These are phyloP conservation scores for Globisporangium camurandrum DNA, from an alignment of 352 stramenopile genomes.

Conservation along the genomic window DNA sequence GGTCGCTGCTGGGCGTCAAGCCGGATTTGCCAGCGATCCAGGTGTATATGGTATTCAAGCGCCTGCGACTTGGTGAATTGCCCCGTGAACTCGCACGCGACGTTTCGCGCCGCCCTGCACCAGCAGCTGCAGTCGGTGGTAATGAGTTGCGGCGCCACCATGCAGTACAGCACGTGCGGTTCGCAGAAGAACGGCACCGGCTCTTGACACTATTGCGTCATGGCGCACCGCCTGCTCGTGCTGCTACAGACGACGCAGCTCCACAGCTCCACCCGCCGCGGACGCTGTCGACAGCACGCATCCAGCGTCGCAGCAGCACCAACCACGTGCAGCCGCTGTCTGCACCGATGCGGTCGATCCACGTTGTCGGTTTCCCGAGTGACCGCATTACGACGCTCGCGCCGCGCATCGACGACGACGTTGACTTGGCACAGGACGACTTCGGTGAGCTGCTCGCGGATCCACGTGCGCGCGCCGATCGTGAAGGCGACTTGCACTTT, in stretches of 20 bases:
- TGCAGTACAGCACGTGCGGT: background rate
- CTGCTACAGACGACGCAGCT: background rate
- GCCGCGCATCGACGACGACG: background rate
- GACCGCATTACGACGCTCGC: background rate
- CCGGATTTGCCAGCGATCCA: slow-evolving; percentile 51
- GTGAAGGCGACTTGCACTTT: slow-evolving; percentile 9
- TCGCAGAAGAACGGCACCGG: slow-evolving; percentile 13
- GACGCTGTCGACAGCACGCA: background rate
- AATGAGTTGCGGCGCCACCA: background rate
- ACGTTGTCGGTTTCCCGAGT: slow-evolving; percentile 1
- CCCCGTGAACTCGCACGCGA: no score
- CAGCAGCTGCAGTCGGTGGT: no score
- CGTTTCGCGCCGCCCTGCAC: background rate
- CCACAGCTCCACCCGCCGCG: background rate
- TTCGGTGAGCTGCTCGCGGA: slow-evolving; percentile 5
- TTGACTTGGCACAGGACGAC: slow-evolving; percentile 4
- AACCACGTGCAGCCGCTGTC: background rate
- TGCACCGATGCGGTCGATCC: slow-evolving; percentile 1
- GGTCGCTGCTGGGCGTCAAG: slow-evolving; percentile 35
- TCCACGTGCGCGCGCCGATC: background rate
- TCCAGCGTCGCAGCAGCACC: background rate
- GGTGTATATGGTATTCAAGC: slow-evolving; percentile 67
- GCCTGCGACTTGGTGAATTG: slow-evolving; percentile 27
- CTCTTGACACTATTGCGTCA: slow-evolving; percentile 7
- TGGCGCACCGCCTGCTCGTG: background rate